Evolutionary conservation across 2,329 filamentous ascomycete species (phyloP).

Genomic region (Alternaria triticimaculans): DNA sequence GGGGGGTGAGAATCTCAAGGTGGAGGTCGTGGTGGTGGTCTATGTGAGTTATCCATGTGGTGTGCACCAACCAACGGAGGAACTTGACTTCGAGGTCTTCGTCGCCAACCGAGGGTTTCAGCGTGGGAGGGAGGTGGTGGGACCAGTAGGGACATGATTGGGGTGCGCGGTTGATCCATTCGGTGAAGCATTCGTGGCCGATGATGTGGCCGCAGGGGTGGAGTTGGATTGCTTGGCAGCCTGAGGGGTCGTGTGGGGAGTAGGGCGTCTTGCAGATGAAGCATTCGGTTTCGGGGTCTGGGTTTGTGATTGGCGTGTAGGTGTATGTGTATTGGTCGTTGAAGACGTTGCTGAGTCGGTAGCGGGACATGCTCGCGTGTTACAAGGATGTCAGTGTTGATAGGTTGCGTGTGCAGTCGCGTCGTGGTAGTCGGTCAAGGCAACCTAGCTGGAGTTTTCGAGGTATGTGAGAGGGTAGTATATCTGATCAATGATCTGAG

Average conservation of each 20-base stretch:
- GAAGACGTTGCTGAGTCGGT: neutral
- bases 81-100: neutral
- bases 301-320: neutral
- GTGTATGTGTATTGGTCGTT: neutral
- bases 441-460: neutral
- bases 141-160: neutral
- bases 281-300: neutral
- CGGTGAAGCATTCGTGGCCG: neutral
- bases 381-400: rapidly evolving
- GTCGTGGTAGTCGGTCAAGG: neutral
- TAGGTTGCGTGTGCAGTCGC: neutral
- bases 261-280: neutral
- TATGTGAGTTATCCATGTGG: neutral
- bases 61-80: neutral
- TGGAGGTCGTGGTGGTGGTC: neutral
- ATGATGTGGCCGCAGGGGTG: neutral
- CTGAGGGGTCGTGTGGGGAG: neutral
- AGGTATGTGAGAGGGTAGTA: neutral
- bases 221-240: neutral
- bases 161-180: neutral
- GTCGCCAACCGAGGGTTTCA: rapidly evolving
- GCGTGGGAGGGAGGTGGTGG: neutral
- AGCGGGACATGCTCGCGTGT: neutral
- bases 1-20: neutral
- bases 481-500: neutral